These are phyloP conservation scores for Colletotrichum sp. DNA, from an alignment of 2,329 filamentous ascomycete genomes.

Conservation along the genomic window DNA sequence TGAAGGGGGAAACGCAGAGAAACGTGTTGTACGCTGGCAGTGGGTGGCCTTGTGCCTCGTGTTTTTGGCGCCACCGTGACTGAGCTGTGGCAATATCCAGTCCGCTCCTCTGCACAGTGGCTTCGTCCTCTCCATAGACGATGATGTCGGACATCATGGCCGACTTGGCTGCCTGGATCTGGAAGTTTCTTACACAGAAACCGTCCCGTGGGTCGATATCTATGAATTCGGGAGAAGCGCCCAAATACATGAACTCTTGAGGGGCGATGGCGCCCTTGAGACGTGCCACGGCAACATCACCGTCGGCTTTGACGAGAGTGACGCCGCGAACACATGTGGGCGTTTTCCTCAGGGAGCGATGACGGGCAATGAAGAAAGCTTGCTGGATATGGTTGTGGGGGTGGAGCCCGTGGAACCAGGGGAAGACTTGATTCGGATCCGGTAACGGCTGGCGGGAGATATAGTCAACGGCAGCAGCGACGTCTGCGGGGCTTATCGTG, in stretches of 20 bases:
- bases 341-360: slow-evolving; percentile 71
- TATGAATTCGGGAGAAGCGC: slow-evolving; percentile 66
- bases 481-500: slow-evolving; percentile 70
- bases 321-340: slow-evolving; percentile 81
- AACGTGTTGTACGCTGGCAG: slow-evolving; percentile 85
- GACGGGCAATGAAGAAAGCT: slow-evolving; percentile 84
- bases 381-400: slow-evolving; percentile 88
- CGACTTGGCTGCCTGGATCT: slow-evolving; percentile 90
- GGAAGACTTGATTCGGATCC: slow-evolving; percentile 85
- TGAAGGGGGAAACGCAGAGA: slow-evolving; percentile 68
- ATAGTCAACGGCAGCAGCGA: slow-evolving; percentile 78
- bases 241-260: slow-evolving; percentile 72
- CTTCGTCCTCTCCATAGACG: slow-evolving; percentile 80
- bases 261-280: slow-evolving; percentile 88
- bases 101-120: slow-evolving; percentile 65
- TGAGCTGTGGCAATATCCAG: slow-evolving; percentile 80
- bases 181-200: slow-evolving; percentile 96
- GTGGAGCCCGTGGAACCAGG: slow-evolving; percentile 94
- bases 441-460: slow-evolving; percentile 81
- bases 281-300: slow-evolving; percentile 74
- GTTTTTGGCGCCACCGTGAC: slow-evolving; percentile 71
- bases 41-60: slow-evolving; percentile 59
- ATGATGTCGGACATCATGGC: slow-evolving; percentile 91
- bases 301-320: slow-evolving; percentile 87
- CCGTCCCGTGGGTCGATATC: slow-evolving; percentile 87